Evolutionary conservation across 495 filamentous ascomycete genomes (phyloP).

Genomic region (Elasticomyces elasticus): DNA sequence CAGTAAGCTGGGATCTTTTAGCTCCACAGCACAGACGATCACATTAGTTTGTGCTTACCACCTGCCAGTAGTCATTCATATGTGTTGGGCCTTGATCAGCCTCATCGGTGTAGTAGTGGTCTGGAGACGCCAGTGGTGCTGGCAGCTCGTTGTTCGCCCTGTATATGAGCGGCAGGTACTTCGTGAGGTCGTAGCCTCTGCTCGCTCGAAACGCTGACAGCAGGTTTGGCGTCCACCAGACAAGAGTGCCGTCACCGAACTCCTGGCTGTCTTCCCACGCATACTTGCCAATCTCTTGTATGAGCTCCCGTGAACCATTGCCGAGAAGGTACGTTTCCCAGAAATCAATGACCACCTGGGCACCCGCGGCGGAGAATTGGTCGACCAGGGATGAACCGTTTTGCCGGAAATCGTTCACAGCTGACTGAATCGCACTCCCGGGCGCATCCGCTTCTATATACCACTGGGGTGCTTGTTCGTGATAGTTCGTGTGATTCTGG

Average conservation of each 20-base stretch:
- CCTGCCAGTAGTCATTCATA: slow-evolving; percentile 28
- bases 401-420: slow-evolving; percentile 24
- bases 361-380: slow-evolving; percentile 39
- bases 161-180: slow-evolving; percentile 35
- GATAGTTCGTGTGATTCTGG: slow-evolving; percentile 3
- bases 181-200: slow-evolving; percentile 14
- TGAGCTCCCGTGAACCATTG: slow-evolving; percentile 26
- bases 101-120: slow-evolving; percentile 18
- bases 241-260: slow-evolving; percentile 1
- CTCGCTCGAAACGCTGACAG: not conserved
- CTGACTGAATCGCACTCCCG: too few species aligned
- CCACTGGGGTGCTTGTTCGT: not conserved
- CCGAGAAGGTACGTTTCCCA: slow-evolving; percentile 39
- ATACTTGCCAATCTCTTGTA: slow-evolving; percentile 28
- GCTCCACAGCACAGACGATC: too few species aligned
- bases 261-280: slow-evolving; percentile 41
- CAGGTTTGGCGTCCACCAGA: slow-evolving; percentile 7
- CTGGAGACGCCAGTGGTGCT: slow-evolving; percentile 25
- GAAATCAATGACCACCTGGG: slow-evolving; percentile 35
- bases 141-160: slow-evolving; percentile 25
- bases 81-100: slow-evolving; percentile 21
- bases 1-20: slow-evolving; percentile 24
- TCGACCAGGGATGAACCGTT: slow-evolving; percentile 44
- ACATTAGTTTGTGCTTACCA: not conserved
- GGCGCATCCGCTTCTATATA: not conserved